Conservation (phyloP, 2,329 filamentous ascomycete species). For the Paecilomyces formosus region DNA sequence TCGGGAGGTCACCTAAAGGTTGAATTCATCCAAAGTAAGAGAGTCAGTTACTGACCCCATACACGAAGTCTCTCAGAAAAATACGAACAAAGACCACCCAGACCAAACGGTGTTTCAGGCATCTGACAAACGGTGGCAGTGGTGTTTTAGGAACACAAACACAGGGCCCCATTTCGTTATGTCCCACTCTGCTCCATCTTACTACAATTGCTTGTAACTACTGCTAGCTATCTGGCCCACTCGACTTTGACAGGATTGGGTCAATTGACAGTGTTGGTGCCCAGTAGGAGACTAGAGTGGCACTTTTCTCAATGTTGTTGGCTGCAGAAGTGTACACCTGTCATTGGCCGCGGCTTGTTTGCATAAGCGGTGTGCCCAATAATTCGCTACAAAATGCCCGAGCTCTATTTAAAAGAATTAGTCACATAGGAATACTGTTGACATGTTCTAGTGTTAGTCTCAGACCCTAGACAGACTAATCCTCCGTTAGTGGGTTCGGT, state of each 20-base stretch:
- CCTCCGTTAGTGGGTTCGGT: too few species aligned
- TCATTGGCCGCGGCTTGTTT: background rate
- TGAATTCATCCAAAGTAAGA: background rate
- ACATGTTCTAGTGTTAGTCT: background rate
- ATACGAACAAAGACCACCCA: background rate
- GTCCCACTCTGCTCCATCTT: background rate
- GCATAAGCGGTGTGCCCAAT: background rate
- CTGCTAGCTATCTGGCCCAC: background rate
- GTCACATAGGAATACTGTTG: background rate
- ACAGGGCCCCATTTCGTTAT: background rate
- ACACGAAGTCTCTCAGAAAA: background rate
- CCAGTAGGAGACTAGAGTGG: background rate
- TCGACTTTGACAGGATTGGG: background rate
- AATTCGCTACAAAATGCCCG: background rate
- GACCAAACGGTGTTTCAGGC: background rate
- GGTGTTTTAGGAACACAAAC: background rate
- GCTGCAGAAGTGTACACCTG: background rate
- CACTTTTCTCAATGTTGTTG: background rate
- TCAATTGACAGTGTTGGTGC: background rate
- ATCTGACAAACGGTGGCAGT: background rate
- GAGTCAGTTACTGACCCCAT: background rate
- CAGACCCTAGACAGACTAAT: too few species aligned
- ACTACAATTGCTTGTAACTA: background rate
- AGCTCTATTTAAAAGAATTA: background rate
- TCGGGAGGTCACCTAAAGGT: background rate